Percentiles rank a stretch among this genome's conserved stretches.
Evolutionary conservation across 441 rosid genomes (phyloP).

Genomic region (Populus hybrid): DNA sequence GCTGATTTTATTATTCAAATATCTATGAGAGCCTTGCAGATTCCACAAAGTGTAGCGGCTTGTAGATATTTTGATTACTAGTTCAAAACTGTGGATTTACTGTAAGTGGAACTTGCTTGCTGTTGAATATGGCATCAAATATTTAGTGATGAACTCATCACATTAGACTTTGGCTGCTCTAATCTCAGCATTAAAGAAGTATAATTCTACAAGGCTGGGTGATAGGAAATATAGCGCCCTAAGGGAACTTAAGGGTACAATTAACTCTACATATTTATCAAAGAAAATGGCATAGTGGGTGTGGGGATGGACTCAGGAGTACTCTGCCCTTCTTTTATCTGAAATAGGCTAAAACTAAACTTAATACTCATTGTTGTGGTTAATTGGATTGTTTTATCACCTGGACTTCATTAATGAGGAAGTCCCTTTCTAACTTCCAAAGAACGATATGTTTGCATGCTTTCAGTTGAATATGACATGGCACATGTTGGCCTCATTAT

Average conservation of each 20-base stretch:
- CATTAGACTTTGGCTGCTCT: neutral
- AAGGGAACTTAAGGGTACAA: neutral
- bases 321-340: neutral
- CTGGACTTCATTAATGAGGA: neutral
- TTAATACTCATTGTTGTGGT: neutral
- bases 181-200: neutral
- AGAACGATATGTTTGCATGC: neutral
- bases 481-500: neutral
- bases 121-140: neutral
- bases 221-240: neutral
- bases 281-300: slow-evolving; percentile 1
- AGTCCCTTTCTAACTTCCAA: neutral
- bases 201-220: slow-evolving; percentile 4
- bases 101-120: neutral
- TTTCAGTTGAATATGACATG: neutral
- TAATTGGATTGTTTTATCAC: neutral
- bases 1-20: neutral
- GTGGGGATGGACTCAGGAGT: slow-evolving; percentile 1
- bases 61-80: neutral
- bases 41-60: neutral
- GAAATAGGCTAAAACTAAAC: neutral
- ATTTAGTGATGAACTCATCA: neutral
- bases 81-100: neutral
- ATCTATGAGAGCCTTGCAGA: slow-evolving; percentile 1
- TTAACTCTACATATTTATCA: neutral